Base-by-base conservation (phyloP, 306 rosid genomes). In the Trifolium pratense region DNA sequence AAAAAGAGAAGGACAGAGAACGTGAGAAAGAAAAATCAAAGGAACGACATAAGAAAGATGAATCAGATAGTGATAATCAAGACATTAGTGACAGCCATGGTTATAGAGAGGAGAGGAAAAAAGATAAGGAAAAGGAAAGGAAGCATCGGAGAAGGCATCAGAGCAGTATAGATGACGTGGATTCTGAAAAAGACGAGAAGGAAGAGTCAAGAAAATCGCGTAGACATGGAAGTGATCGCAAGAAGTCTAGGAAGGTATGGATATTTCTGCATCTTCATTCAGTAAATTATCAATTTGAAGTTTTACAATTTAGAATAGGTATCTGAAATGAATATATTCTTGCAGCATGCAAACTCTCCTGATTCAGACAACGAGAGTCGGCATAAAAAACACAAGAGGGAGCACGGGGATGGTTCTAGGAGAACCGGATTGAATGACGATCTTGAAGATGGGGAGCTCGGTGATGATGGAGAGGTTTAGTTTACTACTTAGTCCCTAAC, bases 381-480 rank as follows among this genome's bases (percentile, higher is more conserved):
- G 71, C 95, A 84, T 82, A 95, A 83, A 86, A 88, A 91, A 75
- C 99, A 91, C 73, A 87, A 82, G 91, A 89, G 94, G 89, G 97
- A 94, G 57, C 95, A 89, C 75, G 88, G 91, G 46, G 97, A 88
- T 59, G 79, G 86, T 62, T 87, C 94, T 21, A 85, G 92, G 40
- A 92, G 84, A 85, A 80, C 61, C 70, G 90, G 92, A 18, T 93
- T 91, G 58, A 68, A 70, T 15, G 97, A 78, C 20, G 99, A 95
- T 46, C 97, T 95, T 76, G 99, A 95, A 90, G 99, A 95, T 9
- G 99, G 99, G 36, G 99, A 95, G 82, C 87, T 95, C 26, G 97
- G 99, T 5, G 97, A 90, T 75, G 99, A 95, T 75, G 96, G 71
- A 23, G 99, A 88, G 84, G 83, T 82, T 73, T 79, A 87, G 70